A percentile compares a stretch with the other conserved stretches of the same genome.
Conservation (phyloP, 2,329 filamentous ascomycete genomes). For the Ascochyta pisi region DNA sequence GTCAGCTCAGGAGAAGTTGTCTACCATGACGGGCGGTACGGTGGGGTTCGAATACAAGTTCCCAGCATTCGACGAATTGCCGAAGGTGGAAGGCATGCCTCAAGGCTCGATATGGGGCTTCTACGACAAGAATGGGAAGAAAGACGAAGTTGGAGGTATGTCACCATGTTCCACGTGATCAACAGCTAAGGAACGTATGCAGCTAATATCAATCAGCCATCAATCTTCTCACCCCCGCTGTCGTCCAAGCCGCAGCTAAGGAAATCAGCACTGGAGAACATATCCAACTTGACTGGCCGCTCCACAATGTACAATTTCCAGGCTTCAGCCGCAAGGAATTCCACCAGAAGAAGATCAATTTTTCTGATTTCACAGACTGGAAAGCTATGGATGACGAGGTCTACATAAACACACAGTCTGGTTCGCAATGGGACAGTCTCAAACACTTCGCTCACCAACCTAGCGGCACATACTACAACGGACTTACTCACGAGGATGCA, state of each 20-base stretch:
- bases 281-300: constrained; percentile 62
- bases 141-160: constrained; percentile 62
- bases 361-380: constrained; percentile 42
- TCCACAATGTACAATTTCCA: constrained; percentile 63
- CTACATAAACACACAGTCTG: constrained; percentile 44
- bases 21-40: constrained; percentile 14
- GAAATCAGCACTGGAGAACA: constrained; percentile 61
- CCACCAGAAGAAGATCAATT: constrained; percentile 59
- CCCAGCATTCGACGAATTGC: constrained; percentile 43
- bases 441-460: constrained; percentile 47
- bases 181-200: too few relatives aligned
- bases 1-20: constrained; percentile 23
- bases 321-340: constrained; percentile 61
- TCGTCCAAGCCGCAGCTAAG: constrained; percentile 57
- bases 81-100: constrained; percentile 41
- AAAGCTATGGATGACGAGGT: constrained; percentile 41
- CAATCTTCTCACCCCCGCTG: constrained; percentile 58
- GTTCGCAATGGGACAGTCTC: constrained; percentile 47
- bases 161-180: constrained; percentile 20
- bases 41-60: constrained; percentile 30
- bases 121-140: constrained; percentile 44
- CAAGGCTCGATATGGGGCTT: constrained; percentile 46
- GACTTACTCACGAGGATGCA: constrained; percentile 40
- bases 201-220: constrained; percentile 26
- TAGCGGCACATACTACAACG: constrained; percentile 40